Base-by-base conservation (phyloP, 345 rosid genomes). In the Aurinia saxatilis region DNA sequence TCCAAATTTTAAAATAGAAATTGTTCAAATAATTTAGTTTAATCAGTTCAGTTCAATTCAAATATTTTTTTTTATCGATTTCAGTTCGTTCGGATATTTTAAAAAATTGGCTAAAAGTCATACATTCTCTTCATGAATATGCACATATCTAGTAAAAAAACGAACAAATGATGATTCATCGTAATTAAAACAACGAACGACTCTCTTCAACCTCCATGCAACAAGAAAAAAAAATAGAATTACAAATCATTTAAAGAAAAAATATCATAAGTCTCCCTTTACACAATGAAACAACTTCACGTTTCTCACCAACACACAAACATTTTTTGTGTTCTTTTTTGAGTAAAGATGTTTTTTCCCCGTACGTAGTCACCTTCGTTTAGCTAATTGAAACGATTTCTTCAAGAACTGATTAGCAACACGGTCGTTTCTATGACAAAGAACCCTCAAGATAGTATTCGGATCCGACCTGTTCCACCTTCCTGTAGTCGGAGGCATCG, bases 381-480 rank as follows among this genome's bases (percentile, higher is more conserved):
- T 89, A 23, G 86, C 82, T 67, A 89, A 67, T 5, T 83, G 91
- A 59, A 92, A 92, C 44, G 87, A 46, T 60, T 78, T 83, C 74
- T 82, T 89, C 37, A 92, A 69, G 72, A 82, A 92, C 13, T 52
- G 81, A 37, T 81, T 85, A 10, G 95, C 93, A 1, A 70, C 73
- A 29, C 80, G 77, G 52, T 89, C 96, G 37, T 86, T 82, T 72
- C 96, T 79, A 66, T 89, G 77, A 74, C 95, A 92, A 56, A 92
- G 66, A 7, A 92, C 85, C 50, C 95, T 80, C 10, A 89, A 61
- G 12, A 87, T 81, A 12, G 93, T 87, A 68, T 89, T 92, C 0
- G 96, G 96, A 81, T 89, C 95, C 1, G 91, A 73, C 53, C 85
- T 73, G 65, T 77, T 81, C 95, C 95, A 92, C 59, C 80, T 37